Base-by-base conservation (phyloP, 2,329 filamentous ascomycete genomes). In the Talaromyces sp. region DNA sequence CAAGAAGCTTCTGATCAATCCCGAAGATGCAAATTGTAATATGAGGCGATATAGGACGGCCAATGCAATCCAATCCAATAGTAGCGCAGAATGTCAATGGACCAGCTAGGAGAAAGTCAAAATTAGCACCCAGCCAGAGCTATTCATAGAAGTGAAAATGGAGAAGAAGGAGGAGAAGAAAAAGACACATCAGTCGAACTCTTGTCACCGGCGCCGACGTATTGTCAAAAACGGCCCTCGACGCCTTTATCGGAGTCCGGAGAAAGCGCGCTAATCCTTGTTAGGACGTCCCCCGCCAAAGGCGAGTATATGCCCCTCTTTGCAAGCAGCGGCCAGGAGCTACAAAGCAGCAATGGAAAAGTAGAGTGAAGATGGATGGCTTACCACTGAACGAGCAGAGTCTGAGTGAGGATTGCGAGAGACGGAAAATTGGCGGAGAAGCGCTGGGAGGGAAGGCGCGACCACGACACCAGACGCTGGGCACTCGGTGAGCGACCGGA, bases 221-320 rank as follows among this genome's bases (percentile, higher is more conserved):
- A 43, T 56, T 24, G 55, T 31, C 19, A 35, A 57, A 54, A 54
- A 54, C 14, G 57, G 38, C 57, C 38, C 31, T 53, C 31, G 54
- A 55, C 46, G 51, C 59, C 59, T 56, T 55, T 61, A 61, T 61
- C 59, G 59, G 59, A 61, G 59, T 54, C 59, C 59, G 59, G 59
- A 61, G 59, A 58, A 55, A 61, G 17, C 12, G 19, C 59, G 51
- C 59, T 61, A 61, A n/a, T 5, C 31, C 59, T 41, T 21, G 48
- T 61, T 54, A 6, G 55, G 59, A 50, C 52, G 26, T 41, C 56
- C 59, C 32, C 59, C 59, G 41, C 59, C 55, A 58, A 58, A 51
- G n/a, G 31, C 11, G 11, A 31, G 26, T 27, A 48, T n/a, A 27
- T 10, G 19, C 35, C 51, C 12, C 50, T 48, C 55, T 43, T 32